Base-by-base conservation (phyloP, 2,329 filamentous ascomycete species). In the Fusarium sp. region DNA sequence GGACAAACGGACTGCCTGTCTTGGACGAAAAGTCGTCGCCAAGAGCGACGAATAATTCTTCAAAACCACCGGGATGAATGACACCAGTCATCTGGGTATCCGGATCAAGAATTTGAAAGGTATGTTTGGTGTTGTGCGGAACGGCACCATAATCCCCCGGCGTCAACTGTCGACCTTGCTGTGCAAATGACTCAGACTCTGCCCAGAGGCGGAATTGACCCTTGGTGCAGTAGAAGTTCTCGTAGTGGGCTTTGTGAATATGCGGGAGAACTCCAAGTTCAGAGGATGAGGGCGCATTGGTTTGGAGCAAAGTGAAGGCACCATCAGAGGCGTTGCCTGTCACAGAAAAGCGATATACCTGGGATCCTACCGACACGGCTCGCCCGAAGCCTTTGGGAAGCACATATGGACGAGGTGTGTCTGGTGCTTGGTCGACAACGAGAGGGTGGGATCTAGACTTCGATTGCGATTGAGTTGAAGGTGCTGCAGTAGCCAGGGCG, bases 241-340 rank as follows among this genome's bases (percentile, higher is more conserved):
- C 48, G 18, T 51, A 51, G 31, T 51, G 48, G 18, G 31, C 31
- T 51, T 51, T 39, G 31, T 51, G 48, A 4, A 39, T 51, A 9
- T 51, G 48, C 31, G 48, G 48, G 28, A 51, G 48, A 28, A 51
- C 48, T 51, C 48, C 48, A 41, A 51, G 48, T 23, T 23, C 31
- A 21, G 48, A n/a, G 14, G 48, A 51, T n/a, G 48, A 51, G 14
- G 48, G 48, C 23, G 48, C 48, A 41, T 51, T 51, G 7, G 48
- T 51, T 51, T 51, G 48, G 48, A 51, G 48, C n/a, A 51, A 16
- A 9, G 48, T 51, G 21, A 51, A 51, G 23, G 48, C 48, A 51
- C 48, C 48, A 21, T 41, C 48, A 2, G 48, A 51, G 31, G 48
- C 48, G 31, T 51, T 51, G 31, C 48, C 48, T 39, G 48, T 51